phyloP scores from a whole-genome alignment of 306 rosid genomes.

The Corylus americana region DNA sequence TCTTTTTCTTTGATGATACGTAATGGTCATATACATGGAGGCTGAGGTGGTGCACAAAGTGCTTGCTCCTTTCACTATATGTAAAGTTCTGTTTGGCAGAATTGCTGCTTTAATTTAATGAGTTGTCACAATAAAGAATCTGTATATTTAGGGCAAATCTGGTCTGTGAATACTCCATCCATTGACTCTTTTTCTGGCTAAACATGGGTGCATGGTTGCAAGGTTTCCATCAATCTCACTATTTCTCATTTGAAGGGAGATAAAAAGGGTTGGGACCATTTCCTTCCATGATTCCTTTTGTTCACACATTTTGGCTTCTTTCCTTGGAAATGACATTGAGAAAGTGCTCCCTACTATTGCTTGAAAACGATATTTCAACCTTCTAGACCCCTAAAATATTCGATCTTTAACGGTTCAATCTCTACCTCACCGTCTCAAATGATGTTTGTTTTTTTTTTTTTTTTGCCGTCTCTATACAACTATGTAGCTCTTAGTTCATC shows the following conservation, averaged over 20 bases:
- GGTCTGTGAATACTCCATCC: not conserved
- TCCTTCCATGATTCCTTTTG: not conserved
- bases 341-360: not conserved
- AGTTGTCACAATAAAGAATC: not conserved
- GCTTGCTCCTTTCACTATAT: not conserved
- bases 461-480: too few species aligned
- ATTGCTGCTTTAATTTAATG: not conserved
- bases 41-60: not conserved
- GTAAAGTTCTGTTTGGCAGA: not conserved
- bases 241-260: not conserved
- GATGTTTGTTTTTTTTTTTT: too few species aligned
- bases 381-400: too few species aligned
- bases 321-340: not conserved
- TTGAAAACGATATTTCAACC: not conserved
- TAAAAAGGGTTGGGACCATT: not conserved
- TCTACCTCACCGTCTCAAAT: too few species aligned
- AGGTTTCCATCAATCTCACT: constrained; percentile 1
- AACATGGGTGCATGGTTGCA: not conserved
- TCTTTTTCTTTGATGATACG: not conserved
- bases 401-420: too few species aligned
- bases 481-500: too few species aligned
- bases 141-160: not conserved
- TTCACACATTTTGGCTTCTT: not conserved
- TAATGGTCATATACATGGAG: not conserved
- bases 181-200: not conserved